phyloP scores from a whole-genome alignment of 441 rosid species.

The Gossypium gossypioides region DNA sequence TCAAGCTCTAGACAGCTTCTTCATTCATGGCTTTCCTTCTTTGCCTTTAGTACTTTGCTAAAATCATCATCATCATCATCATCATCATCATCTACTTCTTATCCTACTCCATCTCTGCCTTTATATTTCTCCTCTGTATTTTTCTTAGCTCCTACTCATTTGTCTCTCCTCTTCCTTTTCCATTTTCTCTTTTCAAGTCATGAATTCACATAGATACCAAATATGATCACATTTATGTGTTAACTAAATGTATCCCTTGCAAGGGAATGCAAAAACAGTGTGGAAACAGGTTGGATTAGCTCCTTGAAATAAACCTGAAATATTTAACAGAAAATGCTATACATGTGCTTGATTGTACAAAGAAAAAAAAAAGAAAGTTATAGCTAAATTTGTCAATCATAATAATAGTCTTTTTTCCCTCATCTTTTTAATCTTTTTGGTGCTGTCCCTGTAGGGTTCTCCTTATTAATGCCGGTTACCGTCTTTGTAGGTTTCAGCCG shows the following conservation, averaged over 20 bases:
- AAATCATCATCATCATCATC: not conserved
- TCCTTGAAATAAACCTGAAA: conserved; percentile 4
- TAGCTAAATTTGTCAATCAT: not conserved
- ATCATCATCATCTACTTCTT: not conserved
- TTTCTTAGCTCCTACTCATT: not conserved
- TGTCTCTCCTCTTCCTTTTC: not conserved
- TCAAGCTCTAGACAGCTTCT: conserved; percentile 40
- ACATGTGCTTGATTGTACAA: not conserved
- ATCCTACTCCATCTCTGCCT: not conserved
- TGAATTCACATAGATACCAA: conserved; percentile 5
- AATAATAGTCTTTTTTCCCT: not conserved
- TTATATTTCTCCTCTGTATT: not conserved
- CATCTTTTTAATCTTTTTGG: not conserved
- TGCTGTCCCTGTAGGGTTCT: not conserved
- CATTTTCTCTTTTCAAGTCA: not conserved
- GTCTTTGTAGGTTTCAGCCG: not conserved
- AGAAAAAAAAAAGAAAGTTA: not conserved
- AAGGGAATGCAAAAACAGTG: not conserved
- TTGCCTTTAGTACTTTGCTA: not conserved
- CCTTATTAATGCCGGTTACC: not conserved
- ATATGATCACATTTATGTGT: not conserved
- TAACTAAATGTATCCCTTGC: not conserved
- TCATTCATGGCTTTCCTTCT: not conserved
- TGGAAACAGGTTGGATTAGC: conserved; percentile 6
- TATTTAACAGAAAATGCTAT: not conserved